A percentile compares a stretch with the other conserved stretches of the same genome.
Conservation (phyloP, 305 asterid genomes). For the Rubia tinctorum region DNA sequence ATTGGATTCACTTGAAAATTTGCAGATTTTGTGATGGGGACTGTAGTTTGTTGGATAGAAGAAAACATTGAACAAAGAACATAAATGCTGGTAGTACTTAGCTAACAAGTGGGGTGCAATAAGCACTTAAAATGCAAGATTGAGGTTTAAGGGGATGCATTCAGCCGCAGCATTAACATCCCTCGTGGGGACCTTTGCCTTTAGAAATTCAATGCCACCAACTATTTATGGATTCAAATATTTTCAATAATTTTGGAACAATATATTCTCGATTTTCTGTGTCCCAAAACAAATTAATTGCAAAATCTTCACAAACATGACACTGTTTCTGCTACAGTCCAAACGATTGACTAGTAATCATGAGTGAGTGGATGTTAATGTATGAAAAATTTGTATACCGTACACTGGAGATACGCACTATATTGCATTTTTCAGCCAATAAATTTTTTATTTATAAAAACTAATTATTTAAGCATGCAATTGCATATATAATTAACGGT, state of each 20-base stretch:
- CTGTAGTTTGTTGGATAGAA: slow-evolving; percentile 9
- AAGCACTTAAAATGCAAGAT: slow-evolving; percentile 16
- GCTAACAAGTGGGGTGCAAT: slow-evolving; percentile 44
- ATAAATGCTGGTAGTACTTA: slow-evolving; percentile 31
- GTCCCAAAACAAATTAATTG: not conserved
- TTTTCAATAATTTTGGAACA: not conserved
- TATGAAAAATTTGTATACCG: too few species aligned
- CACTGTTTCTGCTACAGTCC: not conserved
- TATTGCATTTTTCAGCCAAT: too few species aligned
- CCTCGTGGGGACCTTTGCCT: slow-evolving; percentile 32
- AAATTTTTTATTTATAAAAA: too few species aligned
- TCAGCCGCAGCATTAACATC: slow-evolving; percentile 21
- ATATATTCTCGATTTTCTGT: not conserved
- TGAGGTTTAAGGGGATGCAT: slow-evolving; percentile 46
- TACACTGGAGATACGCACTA: too few species aligned
- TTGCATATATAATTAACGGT: too few species aligned
- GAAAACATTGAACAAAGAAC: slow-evolving; percentile 38
- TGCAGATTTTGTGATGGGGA: slow-evolving; percentile 11
- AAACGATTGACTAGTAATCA: not conserved
- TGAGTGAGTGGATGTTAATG: not conserved
- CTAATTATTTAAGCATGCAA: too few species aligned
- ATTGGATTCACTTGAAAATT: not conserved
- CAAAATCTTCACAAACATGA: not conserved
- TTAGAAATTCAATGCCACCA: slow-evolving; percentile 12
- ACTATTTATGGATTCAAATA: not conserved